Evolutionary conservation across 2,329 filamentous ascomycete species (phyloP).

Genomic region (Microcera coccophila): DNA sequence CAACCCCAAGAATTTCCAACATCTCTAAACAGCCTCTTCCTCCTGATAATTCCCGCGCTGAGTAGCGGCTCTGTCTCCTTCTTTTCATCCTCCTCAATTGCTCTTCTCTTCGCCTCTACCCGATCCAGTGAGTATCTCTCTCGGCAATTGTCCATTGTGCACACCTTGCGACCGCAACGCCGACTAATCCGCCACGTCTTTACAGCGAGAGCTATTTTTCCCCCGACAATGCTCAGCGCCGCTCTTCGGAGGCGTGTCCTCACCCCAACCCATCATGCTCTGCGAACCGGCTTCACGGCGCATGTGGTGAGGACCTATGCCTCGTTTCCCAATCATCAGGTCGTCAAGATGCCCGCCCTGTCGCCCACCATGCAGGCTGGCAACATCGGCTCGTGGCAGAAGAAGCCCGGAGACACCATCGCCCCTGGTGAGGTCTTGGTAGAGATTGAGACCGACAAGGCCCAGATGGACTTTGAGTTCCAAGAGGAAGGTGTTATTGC

Average conservation of each 20-base stretch:
- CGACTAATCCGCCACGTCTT: slow-evolving; percentile 13
- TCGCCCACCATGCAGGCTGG: slow-evolving; percentile 97
- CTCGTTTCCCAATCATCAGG: slow-evolving; percentile 88
- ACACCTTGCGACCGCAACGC: slow-evolving; percentile 11
- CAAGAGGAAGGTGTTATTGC: slow-evolving; percentile 96
- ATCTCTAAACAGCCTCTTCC: slow-evolving; percentile 26
- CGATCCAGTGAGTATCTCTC: not conserved
- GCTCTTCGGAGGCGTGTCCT: slow-evolving; percentile 61
- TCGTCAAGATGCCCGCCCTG: slow-evolving; percentile 96
- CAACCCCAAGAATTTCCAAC: slow-evolving; percentile 39
- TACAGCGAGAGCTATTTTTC: slow-evolving; percentile 29
- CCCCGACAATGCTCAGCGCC: slow-evolving; percentile 55
- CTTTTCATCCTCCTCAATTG: slow-evolving; percentile 7
- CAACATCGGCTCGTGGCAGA: slow-evolving; percentile 97
- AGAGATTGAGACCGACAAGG: slow-evolving; percentile 99
- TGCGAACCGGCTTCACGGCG: slow-evolving; percentile 50
- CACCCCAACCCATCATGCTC: slow-evolving; percentile 45
- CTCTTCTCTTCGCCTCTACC: not conserved
- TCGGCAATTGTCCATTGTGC: slow-evolving; percentile 9
- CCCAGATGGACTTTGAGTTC: slow-evolving; percentile 99
- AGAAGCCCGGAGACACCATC: slow-evolving; percentile 87
- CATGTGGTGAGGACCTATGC: slow-evolving; percentile 64
- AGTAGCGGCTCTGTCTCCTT: slow-evolving; percentile 20
- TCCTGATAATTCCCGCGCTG: slow-evolving; percentile 32
- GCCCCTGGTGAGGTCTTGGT: slow-evolving; percentile 91